phyloP scores from a whole-genome alignment of 2,329 filamentous ascomycete genomes.

The Falciphora oryzae region DNA sequence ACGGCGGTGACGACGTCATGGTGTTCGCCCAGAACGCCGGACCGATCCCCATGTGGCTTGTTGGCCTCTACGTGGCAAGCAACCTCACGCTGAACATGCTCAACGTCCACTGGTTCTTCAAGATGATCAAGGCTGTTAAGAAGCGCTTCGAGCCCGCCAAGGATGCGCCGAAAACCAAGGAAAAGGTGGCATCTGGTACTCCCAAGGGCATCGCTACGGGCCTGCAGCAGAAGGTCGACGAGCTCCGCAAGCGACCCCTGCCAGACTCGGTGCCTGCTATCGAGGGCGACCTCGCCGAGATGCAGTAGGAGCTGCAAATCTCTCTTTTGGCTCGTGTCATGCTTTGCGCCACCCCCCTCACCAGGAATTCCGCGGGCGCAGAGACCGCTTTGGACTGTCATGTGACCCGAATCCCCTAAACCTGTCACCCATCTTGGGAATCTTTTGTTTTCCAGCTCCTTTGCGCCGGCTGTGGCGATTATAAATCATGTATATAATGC shows the following conservation, averaged over 20 bases:
- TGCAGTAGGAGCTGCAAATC: conserved; percentile 14
- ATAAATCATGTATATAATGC: too few species aligned
- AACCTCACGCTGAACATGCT: conserved; percentile 69
- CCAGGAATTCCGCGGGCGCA: too few species aligned
- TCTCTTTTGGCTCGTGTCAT: background rate
- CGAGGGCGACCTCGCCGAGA: conserved; percentile 17
- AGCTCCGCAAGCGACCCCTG: conserved; percentile 17
- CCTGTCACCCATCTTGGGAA: too few species aligned
- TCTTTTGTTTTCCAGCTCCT: too few species aligned
- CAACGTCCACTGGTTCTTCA: conserved; percentile 81
- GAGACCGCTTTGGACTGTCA: too few species aligned
- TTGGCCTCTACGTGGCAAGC: conserved; percentile 58
- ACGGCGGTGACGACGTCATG: conserved; percentile 36
- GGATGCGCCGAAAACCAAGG: conserved; percentile 24
- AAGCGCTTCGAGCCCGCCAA: conserved; percentile 62
- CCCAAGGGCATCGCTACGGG: conserved; percentile 7
- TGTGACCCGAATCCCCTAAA: too few species aligned
- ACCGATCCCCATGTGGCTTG: conserved; percentile 64
- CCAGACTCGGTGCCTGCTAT: conserved; percentile 15
- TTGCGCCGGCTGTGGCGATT: too few species aligned
- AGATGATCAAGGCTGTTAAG: conserved; percentile 76
- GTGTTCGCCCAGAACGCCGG: conserved; percentile 42
- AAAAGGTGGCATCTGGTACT: conserved; percentile 18
- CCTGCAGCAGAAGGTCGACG: conserved; percentile 14
- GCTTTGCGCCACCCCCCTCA: too few species aligned